Percentiles rank a stretch among this genome's conserved stretches.
Evolutionary conservation across 2,329 filamentous ascomycete genomes (phyloP).

Genomic region (Ascochyta viciae-villosae): DNA sequence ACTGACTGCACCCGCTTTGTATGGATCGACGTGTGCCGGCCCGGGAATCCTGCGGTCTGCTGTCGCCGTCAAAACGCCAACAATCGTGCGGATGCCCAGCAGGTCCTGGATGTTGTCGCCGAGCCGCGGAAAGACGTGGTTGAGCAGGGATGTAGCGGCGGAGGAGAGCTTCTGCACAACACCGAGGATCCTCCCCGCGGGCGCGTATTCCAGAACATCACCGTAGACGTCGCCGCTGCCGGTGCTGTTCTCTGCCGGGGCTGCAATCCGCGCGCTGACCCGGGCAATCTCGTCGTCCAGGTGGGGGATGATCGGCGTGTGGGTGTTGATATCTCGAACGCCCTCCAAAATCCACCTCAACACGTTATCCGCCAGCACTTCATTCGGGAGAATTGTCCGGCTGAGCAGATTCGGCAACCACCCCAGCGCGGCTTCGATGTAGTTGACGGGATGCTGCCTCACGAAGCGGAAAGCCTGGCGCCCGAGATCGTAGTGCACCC

Average conservation of each 20-base stretch:
- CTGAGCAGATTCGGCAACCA: conserved; percentile 35
- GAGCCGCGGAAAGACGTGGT: conserved; percentile 32
- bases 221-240: conserved; percentile 47
- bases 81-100: conserved; percentile 37
- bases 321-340: conserved; percentile 25
- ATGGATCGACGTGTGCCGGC: conserved; percentile 35
- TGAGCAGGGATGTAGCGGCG: conserved; percentile 21
- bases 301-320: conserved; percentile 28
- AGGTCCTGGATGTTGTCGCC: conserved; percentile 38
- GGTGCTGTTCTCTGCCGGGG: conserved; percentile 14
- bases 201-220: conserved; percentile 37
- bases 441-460: conserved; percentile 35
- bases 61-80: conserved; percentile 40
- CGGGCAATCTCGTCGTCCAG: conserved; percentile 21
- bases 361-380: conserved; percentile 42
- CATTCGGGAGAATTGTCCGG: conserved; percentile 42
- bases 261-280: conserved; percentile 22
- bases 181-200: conserved; percentile 32
- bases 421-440: conserved; percentile 37
- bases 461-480: conserved; percentile 47
- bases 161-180: conserved; percentile 24
- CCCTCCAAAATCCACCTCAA: conserved; percentile 41
- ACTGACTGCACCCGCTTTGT: conserved; percentile 17
- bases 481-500: conserved; percentile 48
- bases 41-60: conserved; percentile 44